Percentiles rank a stretch among this genome's conserved stretches.
phyloP scores from a whole-genome alignment of 495 filamentous ascomycete species.

The Penicillium taxi region DNA sequence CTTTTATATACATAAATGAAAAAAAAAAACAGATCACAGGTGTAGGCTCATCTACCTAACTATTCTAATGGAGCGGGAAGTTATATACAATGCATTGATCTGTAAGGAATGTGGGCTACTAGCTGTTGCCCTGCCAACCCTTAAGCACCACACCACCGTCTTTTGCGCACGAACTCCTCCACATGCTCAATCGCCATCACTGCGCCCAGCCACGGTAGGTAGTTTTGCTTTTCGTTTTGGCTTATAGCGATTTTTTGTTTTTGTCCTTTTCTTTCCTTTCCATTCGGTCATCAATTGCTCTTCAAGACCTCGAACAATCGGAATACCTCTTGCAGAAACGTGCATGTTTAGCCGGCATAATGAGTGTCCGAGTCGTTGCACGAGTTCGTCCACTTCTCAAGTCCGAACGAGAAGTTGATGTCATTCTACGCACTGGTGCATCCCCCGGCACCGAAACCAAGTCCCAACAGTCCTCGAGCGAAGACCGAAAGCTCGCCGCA shows the following conservation, averaged over 20 bases:
- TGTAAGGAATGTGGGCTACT: slow-evolving; percentile 11
- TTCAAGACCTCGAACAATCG: neutral
- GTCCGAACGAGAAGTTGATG: slow-evolving; percentile 71
- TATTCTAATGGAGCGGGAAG: too few relatives aligned
- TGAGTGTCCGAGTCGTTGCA: slow-evolving; percentile 76
- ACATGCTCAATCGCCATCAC: slow-evolving; percentile 9
- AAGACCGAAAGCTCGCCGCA: slow-evolving; percentile 31
- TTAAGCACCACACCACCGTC: slow-evolving; percentile 2
- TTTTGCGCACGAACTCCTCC: slow-evolving; percentile 10
- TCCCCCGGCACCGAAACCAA: slow-evolving; percentile 18
- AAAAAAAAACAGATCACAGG: too few relatives aligned
- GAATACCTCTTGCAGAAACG: slow-evolving; percentile 1
- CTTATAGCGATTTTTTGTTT: slow-evolving; percentile 2
- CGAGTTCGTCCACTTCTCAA: slow-evolving; percentile 81
- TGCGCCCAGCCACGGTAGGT: slow-evolving; percentile 17
- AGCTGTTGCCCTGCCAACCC: slow-evolving; percentile 31
- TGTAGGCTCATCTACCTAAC: too few relatives aligned
- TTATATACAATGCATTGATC: too few relatives aligned
- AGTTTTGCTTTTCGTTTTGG: slow-evolving; percentile 11
- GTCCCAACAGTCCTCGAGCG: slow-evolving; percentile 19
- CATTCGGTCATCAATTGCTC: neutral
- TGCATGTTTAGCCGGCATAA: slow-evolving; percentile 23
- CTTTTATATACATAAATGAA: too few relatives aligned
- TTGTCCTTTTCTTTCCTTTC: slow-evolving; percentile 1
- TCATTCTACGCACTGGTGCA: slow-evolving; percentile 62